Evolutionary conservation across 345 rosid genomes (phyloP), one percentile per base, ranked within the genome.

Genomic region (Litchi chinensis): DNA sequence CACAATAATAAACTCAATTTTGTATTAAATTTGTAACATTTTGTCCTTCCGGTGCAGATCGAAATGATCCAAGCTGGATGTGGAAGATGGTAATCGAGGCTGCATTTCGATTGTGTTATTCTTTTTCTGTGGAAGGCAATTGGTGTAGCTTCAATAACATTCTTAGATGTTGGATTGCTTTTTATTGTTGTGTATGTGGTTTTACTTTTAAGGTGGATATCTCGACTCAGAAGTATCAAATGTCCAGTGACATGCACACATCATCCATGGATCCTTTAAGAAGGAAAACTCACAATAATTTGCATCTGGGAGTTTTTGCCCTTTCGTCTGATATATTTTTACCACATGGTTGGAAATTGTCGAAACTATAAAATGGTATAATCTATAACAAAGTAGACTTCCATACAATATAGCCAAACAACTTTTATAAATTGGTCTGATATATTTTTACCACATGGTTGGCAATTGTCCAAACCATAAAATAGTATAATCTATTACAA

Each of bases 61-160:
- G 78, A 43, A 60, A 41, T 75, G 73, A 62, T 76, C 79, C 50
- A 68, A 48, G 78, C 69, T 71, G 4, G 72, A 70, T 48, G 71
- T 19, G 26, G 70, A 82, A 21, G 79, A 79, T 56, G 56, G 69
- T 50, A 70, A 32, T 77, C 15, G 39, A 71, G 71, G 59, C 76
- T 52, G 54, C 56, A 76, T 56, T 37, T 11, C 21, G 63, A 52
- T 68, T 76, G 52, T 64, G 56, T 78, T 77, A 19, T 71, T 50
- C 52, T 28, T 39, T 10, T 43, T 18, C 7, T 57, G 63, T 57
- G 21, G 74, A 77, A 75, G 62, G 60, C 73, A 11, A n/a, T 52
- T 54, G 52, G 41, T 66, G 68, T 60, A 80, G 75, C 56, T 59
- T 77, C 48, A 60, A 5, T 43, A 10, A 74, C 80, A 43, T 70